phyloP scores from a whole-genome alignment of 1,284 basidiomycete genomes.

The Athelia sp. region DNA sequence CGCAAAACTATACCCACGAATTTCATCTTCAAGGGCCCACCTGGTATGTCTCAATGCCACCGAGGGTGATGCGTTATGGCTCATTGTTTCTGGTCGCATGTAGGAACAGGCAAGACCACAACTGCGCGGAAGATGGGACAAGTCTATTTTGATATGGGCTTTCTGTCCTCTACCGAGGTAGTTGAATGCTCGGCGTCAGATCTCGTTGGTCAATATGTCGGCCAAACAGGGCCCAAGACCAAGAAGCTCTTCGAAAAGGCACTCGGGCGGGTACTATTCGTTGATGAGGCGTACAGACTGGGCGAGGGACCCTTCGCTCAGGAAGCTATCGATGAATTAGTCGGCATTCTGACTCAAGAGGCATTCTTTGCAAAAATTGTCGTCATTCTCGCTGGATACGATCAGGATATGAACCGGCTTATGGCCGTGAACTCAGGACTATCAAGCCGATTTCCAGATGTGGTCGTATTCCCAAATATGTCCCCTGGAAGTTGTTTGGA shows the following conservation, averaged over 20 bases:
- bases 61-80: background rate
- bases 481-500: slow-evolving; percentile 11
- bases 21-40: slow-evolving; percentile 70
- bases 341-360: slow-evolving; percentile 15
- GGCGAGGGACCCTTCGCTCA: slow-evolving; percentile 17
- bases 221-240: slow-evolving; percentile 32
- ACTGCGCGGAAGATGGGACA: slow-evolving; percentile 12
- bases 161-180: slow-evolving; percentile 13
- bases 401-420: slow-evolving; percentile 17
- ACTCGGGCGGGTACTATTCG: slow-evolving; percentile 27
- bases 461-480: slow-evolving; percentile 13
- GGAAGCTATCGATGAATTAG: slow-evolving; percentile 19
- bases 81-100: too few relatives aligned
- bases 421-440: slow-evolving; percentile 15
- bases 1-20: slow-evolving; percentile 53
- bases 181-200: slow-evolving; percentile 16
- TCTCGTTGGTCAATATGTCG: slow-evolving; percentile 17
- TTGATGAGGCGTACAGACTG: slow-evolving; percentile 29
- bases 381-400: slow-evolving; percentile 20
- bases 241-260: slow-evolving; percentile 23
- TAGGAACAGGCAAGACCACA: slow-evolving; percentile 16
- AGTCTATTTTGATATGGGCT: slow-evolving; percentile 16
- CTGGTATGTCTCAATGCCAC: slow-evolving; percentile 37
- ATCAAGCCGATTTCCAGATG: slow-evolving; percentile 16
- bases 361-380: slow-evolving; percentile 11